A percentile compares a stretch with the other conserved stretches of the same genome.
Evolutionary conservation across 495 filamentous ascomycete genomes (phyloP).

Genomic region (Apodospora peruviana): DNA sequence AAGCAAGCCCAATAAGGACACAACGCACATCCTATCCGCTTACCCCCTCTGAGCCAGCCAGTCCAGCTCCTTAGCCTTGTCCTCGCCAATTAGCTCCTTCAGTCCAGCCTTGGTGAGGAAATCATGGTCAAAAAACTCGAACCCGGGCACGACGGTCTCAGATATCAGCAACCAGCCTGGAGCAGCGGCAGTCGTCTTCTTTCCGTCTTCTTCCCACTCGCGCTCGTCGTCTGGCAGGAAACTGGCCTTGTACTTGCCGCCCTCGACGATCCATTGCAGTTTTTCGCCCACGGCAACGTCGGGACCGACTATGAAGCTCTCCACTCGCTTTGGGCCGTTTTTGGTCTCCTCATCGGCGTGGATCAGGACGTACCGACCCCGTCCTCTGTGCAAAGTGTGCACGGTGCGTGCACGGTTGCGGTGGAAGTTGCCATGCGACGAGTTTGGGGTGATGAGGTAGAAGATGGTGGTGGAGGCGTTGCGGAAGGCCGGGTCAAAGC

Average conservation of each 20-base stretch:
- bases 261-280: conserved; percentile 64
- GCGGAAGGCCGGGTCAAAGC: conserved; percentile 33
- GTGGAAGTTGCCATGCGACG: conserved; percentile 55
- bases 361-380: conserved; percentile 58
- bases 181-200: too few species aligned
- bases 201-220: conserved; percentile 26
- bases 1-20: too few species aligned
- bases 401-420: conserved; percentile 54
- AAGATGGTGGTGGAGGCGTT: conserved; percentile 50
- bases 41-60: conserved; percentile 35
- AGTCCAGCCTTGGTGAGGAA: conserved; percentile 46
- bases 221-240: conserved; percentile 46
- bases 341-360: conserved; percentile 34
- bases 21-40: too few species aligned
- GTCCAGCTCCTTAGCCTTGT: conserved; percentile 41
- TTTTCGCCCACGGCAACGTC: conserved; percentile 51
- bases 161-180: conserved; percentile 53
- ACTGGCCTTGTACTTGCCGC: conserved; percentile 57
- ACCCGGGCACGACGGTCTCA: conserved; percentile 63
- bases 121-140: conserved; percentile 60
- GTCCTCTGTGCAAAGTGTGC: conserved; percentile 55
- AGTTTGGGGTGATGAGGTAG: conserved; percentile 56
- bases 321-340: conserved; percentile 45
- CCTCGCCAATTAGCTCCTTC: conserved; percentile 38
- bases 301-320: conserved; percentile 58